Evolutionary conservation across 371 early-diverging fungal species (phyloP), one percentile per base, ranked within the genome.

Genomic region (Batkoa obscura): DNA sequence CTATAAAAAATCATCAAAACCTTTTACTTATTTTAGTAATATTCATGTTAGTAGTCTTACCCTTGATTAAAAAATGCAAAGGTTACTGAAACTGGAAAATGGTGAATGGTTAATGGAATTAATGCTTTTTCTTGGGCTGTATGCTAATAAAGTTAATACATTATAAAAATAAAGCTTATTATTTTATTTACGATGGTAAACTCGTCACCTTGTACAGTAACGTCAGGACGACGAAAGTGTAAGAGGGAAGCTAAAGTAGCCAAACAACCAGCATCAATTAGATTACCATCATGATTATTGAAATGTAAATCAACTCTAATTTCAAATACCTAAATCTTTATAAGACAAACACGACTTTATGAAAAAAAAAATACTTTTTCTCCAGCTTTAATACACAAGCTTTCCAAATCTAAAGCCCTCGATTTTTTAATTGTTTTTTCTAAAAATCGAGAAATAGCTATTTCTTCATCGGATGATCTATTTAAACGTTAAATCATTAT

Each of bases 311-410:
- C 94, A 3, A 94, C 78, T 1, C 90, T 82, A 42, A 97, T 75
- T 30, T 74, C 67, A 94, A 96, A 97, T 2, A 94, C 94, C 79
- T 84, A 62, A 34, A 39, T 34, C n/a, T 23, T 10, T 49, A 9
- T 5, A 30, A 52, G 46, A 17, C 30, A 42, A 43, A 4, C 32
- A 48, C 8, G 50, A 42, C 5, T 17, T 9, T 17, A 32, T 32
- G 36, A 46, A 32, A 23, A 12, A 36, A 39, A n/a, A 12, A 57
- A 23, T 66, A 78, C 84, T 72, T 89, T 86, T 65, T 92, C 88
- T 35, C 93, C 91, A n/a, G 93, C 85, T 37, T 93, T 72, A 54
- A 97, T 90, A 67, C 98, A 95, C 57, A 97, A 72, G 5, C 94
- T 88, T 67, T 97, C 98, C 15, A 90, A 84, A 63, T 97, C 96